These are phyloP conservation scores for Fraxinus xanthoxyloides DNA, from an alignment of 305 asterid genomes.

Conservation along the genomic window DNA sequence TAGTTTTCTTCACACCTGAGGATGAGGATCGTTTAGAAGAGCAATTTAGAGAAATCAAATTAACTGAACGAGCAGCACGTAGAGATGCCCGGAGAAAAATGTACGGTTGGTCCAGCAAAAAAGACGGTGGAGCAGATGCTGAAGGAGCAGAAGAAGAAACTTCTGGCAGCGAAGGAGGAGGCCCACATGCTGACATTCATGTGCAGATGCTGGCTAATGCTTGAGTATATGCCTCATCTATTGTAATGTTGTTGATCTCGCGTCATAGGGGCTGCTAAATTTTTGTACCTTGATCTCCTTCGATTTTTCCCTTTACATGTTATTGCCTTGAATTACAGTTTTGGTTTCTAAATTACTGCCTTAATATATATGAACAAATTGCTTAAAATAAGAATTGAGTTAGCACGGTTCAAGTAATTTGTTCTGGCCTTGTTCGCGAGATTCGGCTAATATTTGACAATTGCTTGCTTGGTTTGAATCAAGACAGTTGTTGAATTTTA, in stretches of 20 bases:
- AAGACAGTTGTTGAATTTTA: neutral
- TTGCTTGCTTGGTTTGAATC: neutral
- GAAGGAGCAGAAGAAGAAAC: constrained; percentile 22
- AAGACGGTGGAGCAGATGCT: constrained; percentile 37
- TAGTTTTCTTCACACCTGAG: constrained; percentile 78
- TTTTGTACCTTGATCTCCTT: neutral
- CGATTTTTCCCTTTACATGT: constrained; percentile 9
- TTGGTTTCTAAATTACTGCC: constrained; percentile 14
- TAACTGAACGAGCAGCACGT: constrained; percentile 56
- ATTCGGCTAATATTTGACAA: neutral
- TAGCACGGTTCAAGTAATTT: neutral
- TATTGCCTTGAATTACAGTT: constrained; percentile 8
- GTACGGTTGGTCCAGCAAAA: constrained; percentile 55
- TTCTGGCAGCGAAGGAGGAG: constrained; percentile 24
- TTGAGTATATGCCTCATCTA: constrained; percentile 28
- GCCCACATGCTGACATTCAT: constrained; percentile 36
- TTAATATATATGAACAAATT: neutral
- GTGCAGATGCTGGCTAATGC: constrained; percentile 65
- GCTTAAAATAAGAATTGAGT: neutral
- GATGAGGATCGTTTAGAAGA: constrained; percentile 68
- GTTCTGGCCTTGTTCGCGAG: neutral
- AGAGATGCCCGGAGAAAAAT: constrained; percentile 71
- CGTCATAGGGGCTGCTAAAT: neutral
- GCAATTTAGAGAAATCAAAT: constrained; percentile 52
- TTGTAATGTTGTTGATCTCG: constrained; percentile 2